Percentiles rank a stretch among this genome's conserved stretches.
phyloP scores from a whole-genome alignment of 306 rosid genomes.

The Dalbergia cultrata region DNA sequence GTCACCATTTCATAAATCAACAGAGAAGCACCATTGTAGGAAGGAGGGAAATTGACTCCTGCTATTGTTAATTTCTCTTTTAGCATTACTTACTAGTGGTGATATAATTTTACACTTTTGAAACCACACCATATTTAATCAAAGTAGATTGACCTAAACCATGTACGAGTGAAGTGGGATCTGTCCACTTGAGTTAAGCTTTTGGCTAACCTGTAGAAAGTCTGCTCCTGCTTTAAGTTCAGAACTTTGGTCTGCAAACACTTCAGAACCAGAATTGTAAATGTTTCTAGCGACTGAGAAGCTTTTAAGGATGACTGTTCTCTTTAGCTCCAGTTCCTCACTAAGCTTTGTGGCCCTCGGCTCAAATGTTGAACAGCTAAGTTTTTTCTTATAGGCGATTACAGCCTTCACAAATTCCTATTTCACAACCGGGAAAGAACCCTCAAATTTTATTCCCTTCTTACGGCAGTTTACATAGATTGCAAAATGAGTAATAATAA shows the following conservation, averaged over 20 bases:
- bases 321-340: constrained; percentile 44
- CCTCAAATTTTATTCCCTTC: neutral
- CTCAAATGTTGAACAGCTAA: constrained; percentile 34
- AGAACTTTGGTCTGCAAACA: constrained; percentile 6
- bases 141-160: neutral
- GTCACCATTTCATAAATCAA: too few relatives aligned
- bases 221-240: constrained; percentile 49
- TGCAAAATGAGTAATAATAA: neutral
- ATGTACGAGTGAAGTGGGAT: neutral
- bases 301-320: constrained; percentile 45
- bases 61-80: neutral
- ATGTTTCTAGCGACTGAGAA: constrained; percentile 51
- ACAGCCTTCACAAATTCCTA: constrained; percentile 63
- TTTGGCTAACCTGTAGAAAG: constrained; percentile 45
- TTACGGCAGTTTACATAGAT: neutral
- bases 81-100: neutral
- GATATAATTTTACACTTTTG: neutral
- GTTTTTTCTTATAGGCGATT: constrained; percentile 51
- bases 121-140: neutral
- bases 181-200: neutral
- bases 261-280: constrained; percentile 32
- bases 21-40: too few relatives aligned
- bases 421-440: constrained; percentile 24
- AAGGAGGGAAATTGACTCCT: too few relatives aligned
- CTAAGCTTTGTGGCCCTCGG: constrained; percentile 47